Base-by-base conservation (phyloP, 1,284 basidiomycete species). In the Exobasidium rhododendri region DNA sequence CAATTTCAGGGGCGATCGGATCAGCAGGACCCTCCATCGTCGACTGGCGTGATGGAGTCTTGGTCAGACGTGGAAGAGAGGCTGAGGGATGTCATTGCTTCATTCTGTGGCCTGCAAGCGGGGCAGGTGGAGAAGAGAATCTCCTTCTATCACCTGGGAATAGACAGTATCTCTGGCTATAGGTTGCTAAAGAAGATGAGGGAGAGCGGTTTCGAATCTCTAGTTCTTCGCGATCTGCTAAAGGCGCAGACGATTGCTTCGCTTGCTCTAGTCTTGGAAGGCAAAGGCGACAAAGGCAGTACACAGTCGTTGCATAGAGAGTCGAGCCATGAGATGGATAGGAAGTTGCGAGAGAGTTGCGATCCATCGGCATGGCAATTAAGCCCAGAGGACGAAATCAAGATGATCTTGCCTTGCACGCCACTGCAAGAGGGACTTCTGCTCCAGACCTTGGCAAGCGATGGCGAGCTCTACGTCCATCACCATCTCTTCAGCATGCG, bases 401-500 rank as follows among this genome's bases (percentile, higher is more conserved):
- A 40, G 29, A 61, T 66, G 13, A 57, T 71, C 29, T 7, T 72
- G 46, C 77, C 78, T 0, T 77, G 74, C 61, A 78, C 77, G 20
- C 77, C 78, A 4, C 62, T 79, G 50, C 78, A 80, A 56, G 59
- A 68, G 0, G 74, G 75, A 5, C 76, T 79, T 72, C 69, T 80
- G 45, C 64, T 72, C 0, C 71, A 77, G 46, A 68, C 69, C 14
- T 62, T 75, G 24, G 65, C 67, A 3, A 67, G 64, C 4, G 50
- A 55, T 1, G 73, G 73, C 24, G 56, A 47, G 7, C 59, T 72
- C 3, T 77, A 78, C 63, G 63, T 73, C 59, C 73, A 75, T 49
- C 66, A 65, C 43, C 71, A 74, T 28, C 62, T 61, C 1, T 70
- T 70, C 58, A 28, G 52, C 51, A 47, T 71, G 6, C 4, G 4